Conservation (phyloP, 2,329 filamentous ascomycete genomes). For the Rhytidhysteron rufulum region DNA sequence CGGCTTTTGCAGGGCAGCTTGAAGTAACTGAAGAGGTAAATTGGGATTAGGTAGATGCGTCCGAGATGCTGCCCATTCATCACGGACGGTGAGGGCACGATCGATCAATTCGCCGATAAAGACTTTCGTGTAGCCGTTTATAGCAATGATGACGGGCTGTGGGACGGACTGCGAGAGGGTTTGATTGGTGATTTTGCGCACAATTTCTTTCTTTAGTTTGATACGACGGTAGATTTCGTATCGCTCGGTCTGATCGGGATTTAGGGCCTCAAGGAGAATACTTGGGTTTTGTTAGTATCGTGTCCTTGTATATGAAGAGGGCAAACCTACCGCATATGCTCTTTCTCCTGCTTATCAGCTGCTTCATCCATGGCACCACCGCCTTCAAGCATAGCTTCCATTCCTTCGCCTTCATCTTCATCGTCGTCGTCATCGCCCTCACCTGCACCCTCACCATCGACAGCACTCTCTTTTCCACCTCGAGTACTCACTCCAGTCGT, state of each 20-base stretch:
- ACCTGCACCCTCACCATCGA: conserved; percentile 30
- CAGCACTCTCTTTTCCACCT: conserved; percentile 17
- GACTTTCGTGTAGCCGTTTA: conserved; percentile 71
- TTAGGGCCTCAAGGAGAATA: conserved; percentile 63
- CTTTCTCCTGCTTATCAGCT: conserved; percentile 63
- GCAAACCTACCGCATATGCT: conserved; percentile 49
- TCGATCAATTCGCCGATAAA: conserved; percentile 76
- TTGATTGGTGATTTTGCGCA: conserved; percentile 74
- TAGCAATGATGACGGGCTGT: conserved; percentile 68
- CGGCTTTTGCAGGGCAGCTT: conserved; percentile 23
- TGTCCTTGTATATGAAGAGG: not conserved
- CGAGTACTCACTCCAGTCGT: conserved; percentile 34
- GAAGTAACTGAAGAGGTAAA: conserved; percentile 21
- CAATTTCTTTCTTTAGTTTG: conserved; percentile 64
- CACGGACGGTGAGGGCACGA: conserved; percentile 64
- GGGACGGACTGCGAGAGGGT: conserved; percentile 77
- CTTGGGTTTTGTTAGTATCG: conserved; percentile 12
- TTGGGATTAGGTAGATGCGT: conserved; percentile 30
- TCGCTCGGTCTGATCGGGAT: conserved; percentile 62
- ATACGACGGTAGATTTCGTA: conserved; percentile 69
- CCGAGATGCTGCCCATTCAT: conserved; percentile 61
- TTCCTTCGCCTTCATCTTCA: conserved; percentile 51
- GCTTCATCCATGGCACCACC: conserved; percentile 52
- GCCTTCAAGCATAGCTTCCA: conserved; percentile 47
- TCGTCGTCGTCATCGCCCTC: conserved; percentile 56